Evolutionary conservation across 1,284 basidiomycete genomes (phyloP).

Genomic region (Leccinum griseonigrum): DNA sequence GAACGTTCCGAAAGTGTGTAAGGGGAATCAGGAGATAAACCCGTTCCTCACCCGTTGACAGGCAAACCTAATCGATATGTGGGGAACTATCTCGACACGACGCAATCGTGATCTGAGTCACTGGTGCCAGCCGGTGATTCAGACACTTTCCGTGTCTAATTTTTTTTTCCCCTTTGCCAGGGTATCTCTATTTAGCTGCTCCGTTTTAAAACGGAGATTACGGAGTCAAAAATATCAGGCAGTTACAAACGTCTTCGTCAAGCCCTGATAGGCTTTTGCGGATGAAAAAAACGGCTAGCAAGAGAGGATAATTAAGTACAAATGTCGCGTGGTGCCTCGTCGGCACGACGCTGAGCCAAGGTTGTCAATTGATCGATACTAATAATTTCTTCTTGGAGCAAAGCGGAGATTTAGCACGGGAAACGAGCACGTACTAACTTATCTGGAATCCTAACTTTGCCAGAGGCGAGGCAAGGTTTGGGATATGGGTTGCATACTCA

Average conservation of each 20-base stretch:
- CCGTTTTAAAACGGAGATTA: constrained; percentile 32
- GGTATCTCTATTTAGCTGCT: constrained; percentile 18
- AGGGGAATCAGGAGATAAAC: constrained; percentile 11
- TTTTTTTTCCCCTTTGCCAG: neutral
- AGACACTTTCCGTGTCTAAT: constrained; percentile 8
- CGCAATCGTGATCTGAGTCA: constrained; percentile 1
- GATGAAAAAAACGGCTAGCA: constrained; percentile 18
- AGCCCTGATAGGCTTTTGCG: constrained; percentile 34
- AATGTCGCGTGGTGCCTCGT: neutral
- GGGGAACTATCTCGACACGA: constrained; percentile 11
- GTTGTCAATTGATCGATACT: neutral
- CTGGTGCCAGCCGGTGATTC: neutral
- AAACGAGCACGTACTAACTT: constrained; percentile 16
- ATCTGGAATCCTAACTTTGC: neutral
- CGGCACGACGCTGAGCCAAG: neutral
- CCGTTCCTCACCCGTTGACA: constrained; percentile 5
- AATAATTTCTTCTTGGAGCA: neutral
- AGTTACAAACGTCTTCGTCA: constrained; percentile 17
- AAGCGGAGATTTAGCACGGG: constrained; percentile 8
- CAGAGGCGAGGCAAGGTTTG: constrained; percentile 13
- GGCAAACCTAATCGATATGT: constrained; percentile 14
- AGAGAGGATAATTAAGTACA: constrained; percentile 22
- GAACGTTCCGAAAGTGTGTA: neutral
- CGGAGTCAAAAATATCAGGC: constrained; percentile 30
- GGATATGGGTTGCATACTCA: constrained; percentile 9